Base-by-base conservation (phyloP, 345 rosid species). In the Physaria fendleri region DNA sequence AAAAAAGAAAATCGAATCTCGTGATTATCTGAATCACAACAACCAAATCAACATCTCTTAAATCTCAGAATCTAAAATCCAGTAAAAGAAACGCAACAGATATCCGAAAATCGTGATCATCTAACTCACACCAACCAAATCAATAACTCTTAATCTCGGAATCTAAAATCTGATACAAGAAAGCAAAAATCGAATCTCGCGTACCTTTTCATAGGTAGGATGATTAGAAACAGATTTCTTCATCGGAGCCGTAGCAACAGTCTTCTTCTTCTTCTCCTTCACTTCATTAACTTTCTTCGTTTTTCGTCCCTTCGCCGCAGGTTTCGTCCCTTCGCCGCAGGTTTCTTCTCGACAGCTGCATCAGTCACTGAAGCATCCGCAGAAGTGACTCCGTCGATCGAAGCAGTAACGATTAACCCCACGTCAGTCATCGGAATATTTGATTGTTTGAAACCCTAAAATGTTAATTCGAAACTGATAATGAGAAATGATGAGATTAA, bases 131-230 rank as follows among this genome's bases (percentile, higher is more conserved):
- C n/a, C n/a, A n/a, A n/a, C n/a, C n/a, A n/a, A 40, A 21, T 20
- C 58, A 51, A 62, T 62, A n/a, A n/a, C 53, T 29, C 21, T 4
- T 40, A 58, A 48, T 39, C 50, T 44, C 43, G 1, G 18, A 21
- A 8, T 7, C 11, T 2, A 1, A 23, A 58, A 15, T 55, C 34
- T 12, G 5, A 40, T 4, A 6, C 52, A 7, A 50, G 10, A 8
- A 37, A 6, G 5, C 2, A 1, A 35, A 35, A 65, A 47, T 54
- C 45, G 34, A 8, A 28, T 14, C 41, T 48, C 27, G n/a, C 8
- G n/a, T 58, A 89, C 97, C 88, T 84, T 89, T 48, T 80, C 87
- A 40, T 82, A 89, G 1, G 95, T 53, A 50, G 97, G 97, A 44
- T 89, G 95, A 21, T 82, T 7, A 0, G 83, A 62, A n/a, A 12